A percentile compares a stretch with the other conserved stretches of the same genome.
phyloP scores from a whole-genome alignment of 495 filamentous ascomycete species.

The Tuber brumale region DNA sequence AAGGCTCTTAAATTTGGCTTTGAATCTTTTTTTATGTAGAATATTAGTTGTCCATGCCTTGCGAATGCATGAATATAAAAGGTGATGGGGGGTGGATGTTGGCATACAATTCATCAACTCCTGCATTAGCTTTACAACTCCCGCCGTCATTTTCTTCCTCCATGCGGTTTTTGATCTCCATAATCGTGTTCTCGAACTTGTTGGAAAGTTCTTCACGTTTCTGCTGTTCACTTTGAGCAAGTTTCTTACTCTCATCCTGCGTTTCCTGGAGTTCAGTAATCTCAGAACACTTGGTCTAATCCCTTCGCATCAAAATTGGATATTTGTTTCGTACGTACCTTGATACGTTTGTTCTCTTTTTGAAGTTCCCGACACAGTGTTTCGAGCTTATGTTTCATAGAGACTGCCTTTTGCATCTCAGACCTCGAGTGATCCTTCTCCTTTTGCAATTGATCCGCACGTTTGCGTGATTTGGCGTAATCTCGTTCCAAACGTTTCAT shows the following conservation, averaged over 20 bases:
- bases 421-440: constrained; percentile 83
- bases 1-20: constrained; percentile 87
- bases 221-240: constrained; percentile 73
- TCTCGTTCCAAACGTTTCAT: constrained; percentile 95
- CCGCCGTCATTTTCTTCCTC: constrained; percentile 63
- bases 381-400: constrained; percentile 88
- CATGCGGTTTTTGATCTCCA: constrained; percentile 73
- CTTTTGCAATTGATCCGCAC: constrained; percentile 88
- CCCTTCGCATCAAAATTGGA: not conserved
- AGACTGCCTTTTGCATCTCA: constrained; percentile 78
- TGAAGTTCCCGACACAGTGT: constrained; percentile 88
- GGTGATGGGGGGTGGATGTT: not conserved
- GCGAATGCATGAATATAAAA: not conserved
- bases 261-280: constrained; percentile 33
- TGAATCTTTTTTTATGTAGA: constrained; percentile 44
- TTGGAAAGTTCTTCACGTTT: constrained; percentile 79
- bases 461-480: constrained; percentile 89
- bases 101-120: constrained; percentile 74
- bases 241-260: constrained; percentile 83
- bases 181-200: constrained; percentile 65
- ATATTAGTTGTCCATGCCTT: constrained; percentile 23
- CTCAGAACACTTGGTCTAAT: constrained; percentile 17
- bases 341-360: constrained; percentile 93
- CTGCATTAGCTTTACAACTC: constrained; percentile 66
- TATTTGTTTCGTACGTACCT: constrained; percentile 52